Evolutionary conservation across 345 rosid genomes (phyloP).

Genomic region (Melaleuca alternifolia): DNA sequence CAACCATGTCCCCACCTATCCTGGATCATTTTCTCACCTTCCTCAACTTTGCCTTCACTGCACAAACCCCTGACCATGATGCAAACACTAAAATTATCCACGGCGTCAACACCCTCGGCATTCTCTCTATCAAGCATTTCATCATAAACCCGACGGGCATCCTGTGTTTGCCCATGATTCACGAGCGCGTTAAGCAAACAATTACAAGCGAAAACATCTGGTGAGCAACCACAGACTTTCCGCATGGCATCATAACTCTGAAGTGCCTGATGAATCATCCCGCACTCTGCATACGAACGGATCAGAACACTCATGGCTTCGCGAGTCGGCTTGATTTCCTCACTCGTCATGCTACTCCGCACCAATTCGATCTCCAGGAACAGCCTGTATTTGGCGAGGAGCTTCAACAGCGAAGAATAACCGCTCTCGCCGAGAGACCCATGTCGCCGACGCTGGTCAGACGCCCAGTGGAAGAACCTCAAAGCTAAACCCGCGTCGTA

Average conservation of each 20-base stretch:
- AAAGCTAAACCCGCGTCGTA: slow-evolving; percentile 28
- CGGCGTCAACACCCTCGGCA: slow-evolving; percentile 1
- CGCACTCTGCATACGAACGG: slow-evolving; percentile 42
- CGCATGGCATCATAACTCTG: slow-evolving; percentile 29
- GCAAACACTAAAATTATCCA: slow-evolving; percentile 64
- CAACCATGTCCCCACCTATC: slow-evolving; percentile 70
- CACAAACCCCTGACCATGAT: slow-evolving; percentile 64
- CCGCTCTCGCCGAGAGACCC: slow-evolving; percentile 33
- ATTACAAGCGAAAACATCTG: slow-evolving; percentile 62
- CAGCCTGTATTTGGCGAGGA: slow-evolving; percentile 43
- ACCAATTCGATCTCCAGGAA: slow-evolving; percentile 35
- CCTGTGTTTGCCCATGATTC: slow-evolving; percentile 15
- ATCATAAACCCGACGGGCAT: slow-evolving; percentile 44
- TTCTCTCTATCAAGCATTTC: slow-evolving; percentile 50
- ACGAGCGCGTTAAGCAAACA: slow-evolving; percentile 41
- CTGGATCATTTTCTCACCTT: slow-evolving; percentile 53
- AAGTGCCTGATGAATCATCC: slow-evolving; percentile 40
- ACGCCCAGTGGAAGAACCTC: slow-evolving; percentile 30
- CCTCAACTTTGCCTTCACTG: slow-evolving; percentile 56
- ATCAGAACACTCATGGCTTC: slow-evolving; percentile 56
- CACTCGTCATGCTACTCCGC: slow-evolving; percentile 29
- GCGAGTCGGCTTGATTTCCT: slow-evolving; percentile 30
- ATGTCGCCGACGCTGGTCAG: slow-evolving; percentile 14
- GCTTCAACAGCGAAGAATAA: slow-evolving; percentile 68
- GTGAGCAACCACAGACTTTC: slow-evolving; percentile 19